Base-by-base conservation (phyloP, 768 basidiomycete genomes). In the Cyclocybe cylindracea region DNA sequence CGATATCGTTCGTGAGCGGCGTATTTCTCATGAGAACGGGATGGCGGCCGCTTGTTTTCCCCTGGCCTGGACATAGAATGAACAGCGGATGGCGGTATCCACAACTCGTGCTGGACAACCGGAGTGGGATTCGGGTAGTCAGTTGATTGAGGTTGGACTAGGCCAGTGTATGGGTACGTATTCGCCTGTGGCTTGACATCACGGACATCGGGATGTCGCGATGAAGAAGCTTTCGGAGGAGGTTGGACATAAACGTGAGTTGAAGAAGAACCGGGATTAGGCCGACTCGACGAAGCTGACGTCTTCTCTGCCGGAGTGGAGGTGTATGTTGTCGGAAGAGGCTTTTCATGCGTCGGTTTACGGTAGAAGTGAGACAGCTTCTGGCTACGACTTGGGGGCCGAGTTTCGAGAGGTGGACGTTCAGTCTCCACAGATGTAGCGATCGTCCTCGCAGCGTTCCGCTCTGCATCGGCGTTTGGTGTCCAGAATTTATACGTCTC, bases 401-500 rank as follows among this genome's bases (percentile, higher is more conserved):
- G 64, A 48, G 65, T 67, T 48, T 71, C 68, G 44, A 47, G 56
- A 43, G 63, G 60, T 46, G 54, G 57, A 51, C 61, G 64, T 29
- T 56, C 46, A 51, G 54, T 59, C 14, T 64, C 61, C 46, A 56
- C 53, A 46, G 60, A 58, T 48, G 56, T 56, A 44, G 55, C 53
- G 33, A 48, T 42, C 36, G 64, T 59, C 57, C 63, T 67, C 51
- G 66, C 47, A 54, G 60, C 55, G 53, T 51, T 61, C 56, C 60
- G 61, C 40, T 72, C 67, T 51, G 57, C 53, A 53, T 67, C 60
- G 46, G 56, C 42, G 42, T 53, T 55, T 29, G 72, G 65, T 56
- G 63, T 61, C 70, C 73, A 73, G 53, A 71, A 66, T 63, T 71
- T 70, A 58, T 68, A 70, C 33, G 68, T 53, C 53, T 70, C 69